Evolutionary conservation across 257 asterid genomes (phyloP).

Genomic region (Lycium barbarum): DNA sequence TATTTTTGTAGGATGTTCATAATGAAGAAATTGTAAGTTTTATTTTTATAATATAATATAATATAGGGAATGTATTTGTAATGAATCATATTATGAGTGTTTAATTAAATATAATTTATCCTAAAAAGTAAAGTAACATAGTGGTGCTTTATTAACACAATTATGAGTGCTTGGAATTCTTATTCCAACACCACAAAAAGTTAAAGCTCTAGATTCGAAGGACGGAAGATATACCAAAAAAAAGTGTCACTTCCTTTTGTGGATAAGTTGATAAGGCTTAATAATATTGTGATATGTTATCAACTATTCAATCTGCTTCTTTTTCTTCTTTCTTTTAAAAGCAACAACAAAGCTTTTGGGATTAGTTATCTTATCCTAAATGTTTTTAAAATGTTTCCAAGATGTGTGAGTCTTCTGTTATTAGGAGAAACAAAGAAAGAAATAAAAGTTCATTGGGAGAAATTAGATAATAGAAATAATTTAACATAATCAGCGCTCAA

Average conservation of each 20-base stretch:
- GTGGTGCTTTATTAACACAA: neutral
- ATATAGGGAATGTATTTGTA: too few relatives aligned
- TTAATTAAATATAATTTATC: too few relatives aligned
- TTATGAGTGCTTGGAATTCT: neutral
- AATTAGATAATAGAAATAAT: too few relatives aligned
- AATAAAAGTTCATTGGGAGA: too few relatives aligned
- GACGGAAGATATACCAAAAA: neutral
- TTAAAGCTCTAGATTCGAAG: neutral
- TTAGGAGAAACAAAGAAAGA: too few relatives aligned
- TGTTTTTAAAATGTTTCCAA: neutral
- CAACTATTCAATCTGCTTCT: conserved; percentile 5
- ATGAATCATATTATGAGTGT: too few relatives aligned
- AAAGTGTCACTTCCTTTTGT: neutral
- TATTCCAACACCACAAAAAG: neutral
- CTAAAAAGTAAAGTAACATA: neutral
- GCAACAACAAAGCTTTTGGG: neutral
- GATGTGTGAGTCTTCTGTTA: neutral
- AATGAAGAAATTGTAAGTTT: too few relatives aligned
- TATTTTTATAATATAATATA: too few relatives aligned
- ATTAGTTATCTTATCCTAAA: neutral
- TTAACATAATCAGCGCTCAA: too few relatives aligned
- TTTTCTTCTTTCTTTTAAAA: neutral
- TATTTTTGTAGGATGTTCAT: too few relatives aligned
- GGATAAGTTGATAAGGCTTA: conserved; percentile 15
- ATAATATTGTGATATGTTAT: neutral